Base-by-base conservation (phyloP, 2,329 filamentous ascomycete genomes). In the Onygena corvina region DNA sequence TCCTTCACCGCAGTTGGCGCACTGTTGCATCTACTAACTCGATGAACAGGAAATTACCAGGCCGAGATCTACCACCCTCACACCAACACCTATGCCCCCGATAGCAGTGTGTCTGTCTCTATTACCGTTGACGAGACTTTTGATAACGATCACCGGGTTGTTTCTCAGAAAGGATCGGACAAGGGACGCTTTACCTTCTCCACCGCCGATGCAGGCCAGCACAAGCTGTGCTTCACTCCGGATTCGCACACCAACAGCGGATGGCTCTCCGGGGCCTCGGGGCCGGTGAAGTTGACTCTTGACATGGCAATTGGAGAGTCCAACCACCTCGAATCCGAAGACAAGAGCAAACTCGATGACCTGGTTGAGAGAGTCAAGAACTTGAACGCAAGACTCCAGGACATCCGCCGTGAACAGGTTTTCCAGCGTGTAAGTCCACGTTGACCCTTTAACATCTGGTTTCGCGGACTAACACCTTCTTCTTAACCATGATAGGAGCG, bases 101-200 rank as follows among this genome's bases (percentile, higher is more conserved):
- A 92, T 65, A 75, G 81, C 55, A 82, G 82, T 56, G 74, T 94
- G 54, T 83, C 77, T 70, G 84, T 96, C 66, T 86, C 82, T 71
- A 93, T 96, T 61, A 89, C 86, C 12, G 90, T 96, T 51, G 89
- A 95, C 59, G 92, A 98, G 74, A 78, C 84, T 61, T 98, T 98
- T 70, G 89, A 96, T 76, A 90, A 93, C 69, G 84, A 96, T 74
- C 92, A 98, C 77, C 88, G 89, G 55, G 85, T 98, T 54, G 86
- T 96, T 55, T 86, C 83, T 56, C 87, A 94, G 69, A 83, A 83
- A 53, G 89, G 90, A 60, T 69, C 76, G 35, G 70, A 79, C 53
- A 72, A 77, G 36, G 89, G 92, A 58, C 84, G 85, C 63, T 96
- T 96, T 75, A 95, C 90, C 61, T 96, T 98, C 77, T 88, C 83